Percentiles rank a stretch among this genome's conserved stretches.
Conservation (phyloP, 305 asterid species). For the Nicotiana rustica region DNA sequence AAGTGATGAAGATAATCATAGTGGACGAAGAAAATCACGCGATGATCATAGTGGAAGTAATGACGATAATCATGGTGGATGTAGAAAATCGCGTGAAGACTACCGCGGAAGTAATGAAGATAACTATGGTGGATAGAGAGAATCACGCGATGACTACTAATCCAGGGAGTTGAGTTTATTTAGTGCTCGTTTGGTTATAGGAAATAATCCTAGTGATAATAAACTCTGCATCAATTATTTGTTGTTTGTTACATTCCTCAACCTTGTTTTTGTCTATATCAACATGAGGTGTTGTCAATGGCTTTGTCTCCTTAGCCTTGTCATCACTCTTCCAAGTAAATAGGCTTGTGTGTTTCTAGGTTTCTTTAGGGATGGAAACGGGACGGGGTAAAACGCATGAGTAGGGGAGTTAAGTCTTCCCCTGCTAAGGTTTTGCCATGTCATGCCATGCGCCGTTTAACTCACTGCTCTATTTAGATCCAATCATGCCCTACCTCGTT, state of each 20-base stretch:
- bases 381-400: no score
- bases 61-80: slow-evolving; percentile 62
- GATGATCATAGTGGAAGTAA: background rate
- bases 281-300: no score
- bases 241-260: background rate
- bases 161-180: background rate
- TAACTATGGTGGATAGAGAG: slow-evolving; percentile 72
- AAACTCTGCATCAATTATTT: background rate
- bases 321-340: no score
- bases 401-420: no score
- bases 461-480: no score
- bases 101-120: slow-evolving; percentile 40
- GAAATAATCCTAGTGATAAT: slow-evolving; percentile 23
- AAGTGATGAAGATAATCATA: background rate
- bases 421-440: no score
- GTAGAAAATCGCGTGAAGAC: slow-evolving; percentile 60
- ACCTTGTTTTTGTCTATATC: no score
- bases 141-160: slow-evolving; percentile 54
- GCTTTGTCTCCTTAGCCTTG: no score
- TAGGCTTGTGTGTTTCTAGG: no score
- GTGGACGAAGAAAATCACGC: background rate
- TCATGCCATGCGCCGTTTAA: no score
- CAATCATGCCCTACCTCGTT: no score
- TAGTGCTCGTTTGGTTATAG: background rate
- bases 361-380: no score